Evolutionary conservation across 2,329 filamentous ascomycete species (phyloP).

Genomic region (Calonectria ilicicola): DNA sequence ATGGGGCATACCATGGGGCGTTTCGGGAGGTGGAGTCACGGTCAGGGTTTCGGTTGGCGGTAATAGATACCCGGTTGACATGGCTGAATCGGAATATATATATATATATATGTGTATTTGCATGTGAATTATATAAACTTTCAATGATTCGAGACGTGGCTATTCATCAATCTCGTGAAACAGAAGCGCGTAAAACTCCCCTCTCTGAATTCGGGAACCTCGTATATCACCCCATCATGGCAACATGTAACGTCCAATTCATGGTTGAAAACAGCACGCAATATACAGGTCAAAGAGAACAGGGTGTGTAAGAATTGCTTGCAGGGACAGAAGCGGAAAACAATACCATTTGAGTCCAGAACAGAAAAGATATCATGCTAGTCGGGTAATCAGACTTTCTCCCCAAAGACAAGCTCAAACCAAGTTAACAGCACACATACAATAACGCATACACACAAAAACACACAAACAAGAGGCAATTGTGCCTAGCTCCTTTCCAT

Average conservation of each 20-base stretch:
- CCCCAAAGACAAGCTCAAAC: slow-evolving; percentile 22
- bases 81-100: not conserved
- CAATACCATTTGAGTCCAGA: slow-evolving; percentile 26
- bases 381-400: slow-evolving; percentile 24
- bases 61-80: slow-evolving; percentile 41
- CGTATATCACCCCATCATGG: not conserved
- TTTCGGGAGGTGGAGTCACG: slow-evolving; percentile 25
- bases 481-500: slow-evolving; percentile 29
- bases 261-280: not conserved
- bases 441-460: slow-evolving; percentile 20
- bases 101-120: not conserved
- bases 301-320: not conserved
- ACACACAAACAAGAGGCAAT: slow-evolving; percentile 10
- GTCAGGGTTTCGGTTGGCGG: slow-evolving; percentile 21
- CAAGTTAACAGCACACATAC: slow-evolving; percentile 10
- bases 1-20: slow-evolving; percentile 28
- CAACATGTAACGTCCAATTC: not conserved
- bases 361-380: slow-evolving; percentile 34
- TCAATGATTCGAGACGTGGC: not conserved
- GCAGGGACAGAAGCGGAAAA: slow-evolving; percentile 13
- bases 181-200: not conserved
- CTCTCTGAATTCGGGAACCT: not conserved
- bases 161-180: not conserved
- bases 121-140: not conserved
- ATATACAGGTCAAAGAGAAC: slow-evolving; percentile 4